Percentiles rank a stretch among this genome's conserved stretches.
Conservation (phyloP, 2,329 filamentous ascomycete genomes). For the Cladosporium sp. region DNA sequence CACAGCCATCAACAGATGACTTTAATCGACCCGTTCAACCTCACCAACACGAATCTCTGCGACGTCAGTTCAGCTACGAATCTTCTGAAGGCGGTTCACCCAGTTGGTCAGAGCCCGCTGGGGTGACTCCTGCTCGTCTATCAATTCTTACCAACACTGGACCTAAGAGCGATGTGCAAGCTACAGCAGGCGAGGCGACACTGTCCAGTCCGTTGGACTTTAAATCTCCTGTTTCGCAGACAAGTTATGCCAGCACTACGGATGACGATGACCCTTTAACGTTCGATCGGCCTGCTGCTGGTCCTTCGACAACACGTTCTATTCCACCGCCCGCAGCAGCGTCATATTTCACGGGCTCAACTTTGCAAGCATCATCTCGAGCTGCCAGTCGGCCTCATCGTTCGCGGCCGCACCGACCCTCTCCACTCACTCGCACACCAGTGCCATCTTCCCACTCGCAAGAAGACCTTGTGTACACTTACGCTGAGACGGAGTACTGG, state of each 20-base stretch:
- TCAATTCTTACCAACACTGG: conserved; percentile 25
- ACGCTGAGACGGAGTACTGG: conserved; percentile 95
- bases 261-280: conserved; percentile 77
- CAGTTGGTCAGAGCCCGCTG: conserved; percentile 21
- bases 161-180: not conserved
- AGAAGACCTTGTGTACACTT: conserved; percentile 51
- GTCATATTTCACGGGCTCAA: conserved; percentile 34
- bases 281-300: conserved; percentile 43
- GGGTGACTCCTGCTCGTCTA: conserved; percentile 24
- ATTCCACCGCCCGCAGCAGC: not conserved
- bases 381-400: conserved; percentile 3
- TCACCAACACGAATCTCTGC: not conserved
- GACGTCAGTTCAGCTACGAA: conserved; percentile 36
- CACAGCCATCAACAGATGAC: conserved; percentile 20
- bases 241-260: conserved; percentile 66
- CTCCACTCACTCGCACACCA: conserved; percentile 15
- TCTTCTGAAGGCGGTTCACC: conserved; percentile 22
- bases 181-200: conserved; percentile 12
- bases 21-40: conserved; percentile 17
- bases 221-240: conserved; percentile 44
- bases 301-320: not conserved
- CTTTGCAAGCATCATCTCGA: conserved; percentile 18
- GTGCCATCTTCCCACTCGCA: conserved; percentile 15
- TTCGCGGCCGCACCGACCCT: conserved; percentile 15
- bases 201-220: conserved; percentile 26